Evolutionary conservation across 1,284 basidiomycete genomes (phyloP).

Genomic region (Schizophyllum amplum): DNA sequence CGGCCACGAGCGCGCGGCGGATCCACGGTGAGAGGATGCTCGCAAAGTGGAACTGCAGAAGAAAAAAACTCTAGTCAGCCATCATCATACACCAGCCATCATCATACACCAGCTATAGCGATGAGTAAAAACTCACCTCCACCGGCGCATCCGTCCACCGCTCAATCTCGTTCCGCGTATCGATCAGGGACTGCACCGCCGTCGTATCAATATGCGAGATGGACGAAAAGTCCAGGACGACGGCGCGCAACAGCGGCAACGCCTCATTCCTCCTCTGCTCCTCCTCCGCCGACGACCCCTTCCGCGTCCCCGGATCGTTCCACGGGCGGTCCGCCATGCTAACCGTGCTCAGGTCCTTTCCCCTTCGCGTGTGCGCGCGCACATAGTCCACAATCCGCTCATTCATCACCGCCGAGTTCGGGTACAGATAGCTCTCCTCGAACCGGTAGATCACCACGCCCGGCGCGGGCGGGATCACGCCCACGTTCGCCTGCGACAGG

Average conservation of each 20-base stretch:
- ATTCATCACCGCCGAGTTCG: too few species aligned
- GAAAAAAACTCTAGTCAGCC: slow-evolving; percentile 54
- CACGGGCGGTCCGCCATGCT: slow-evolving; percentile 80
- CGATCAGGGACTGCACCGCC: slow-evolving; percentile 85
- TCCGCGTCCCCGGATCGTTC: slow-evolving; percentile 97
- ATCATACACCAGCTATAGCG: neutral
- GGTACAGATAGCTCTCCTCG: too few species aligned
- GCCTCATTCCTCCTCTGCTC: slow-evolving; percentile 39
- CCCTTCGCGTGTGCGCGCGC: too few species aligned
- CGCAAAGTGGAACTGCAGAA: too few species aligned
- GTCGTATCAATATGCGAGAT: slow-evolving; percentile 85
- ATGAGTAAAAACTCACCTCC: slow-evolving; percentile 39
- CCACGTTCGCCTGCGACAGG: slow-evolving; percentile 52
- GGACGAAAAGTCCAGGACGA: slow-evolving; percentile 87
- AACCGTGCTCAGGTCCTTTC: too few species aligned
- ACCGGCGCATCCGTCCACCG: slow-evolving; percentile 78
- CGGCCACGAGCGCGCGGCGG: slow-evolving; percentile 79
- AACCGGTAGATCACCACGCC: too few species aligned
- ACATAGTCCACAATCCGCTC: too few species aligned
- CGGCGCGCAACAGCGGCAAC: slow-evolving; percentile 70
- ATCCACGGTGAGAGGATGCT: slow-evolving; percentile 92
- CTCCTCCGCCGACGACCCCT: slow-evolving; percentile 41
- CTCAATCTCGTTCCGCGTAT: slow-evolving; percentile 82
- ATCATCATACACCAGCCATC: slow-evolving; percentile 7
- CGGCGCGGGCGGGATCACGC: too few species aligned